phyloP scores from a whole-genome alignment of 352 stramenopile genomes.

The Pythium volutum region DNA sequence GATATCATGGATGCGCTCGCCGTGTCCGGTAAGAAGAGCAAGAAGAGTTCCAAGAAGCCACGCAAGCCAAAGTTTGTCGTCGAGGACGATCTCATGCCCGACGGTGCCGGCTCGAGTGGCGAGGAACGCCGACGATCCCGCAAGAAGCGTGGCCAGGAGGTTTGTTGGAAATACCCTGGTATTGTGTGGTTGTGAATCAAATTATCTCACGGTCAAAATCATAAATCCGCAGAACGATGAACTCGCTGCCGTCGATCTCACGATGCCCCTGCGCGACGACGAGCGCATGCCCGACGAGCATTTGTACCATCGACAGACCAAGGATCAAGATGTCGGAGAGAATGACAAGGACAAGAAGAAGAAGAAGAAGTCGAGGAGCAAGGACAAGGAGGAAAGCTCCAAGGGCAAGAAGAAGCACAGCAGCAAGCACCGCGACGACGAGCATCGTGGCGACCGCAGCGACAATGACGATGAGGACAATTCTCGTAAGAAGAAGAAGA shows the following conservation, averaged over 20 bases:
- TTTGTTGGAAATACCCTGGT: slow-evolving; percentile 6
- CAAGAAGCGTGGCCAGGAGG: slow-evolving; percentile 27
- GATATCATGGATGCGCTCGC: slow-evolving; percentile 81
- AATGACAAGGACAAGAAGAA: slow-evolving; percentile 35
- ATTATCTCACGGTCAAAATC: no score
- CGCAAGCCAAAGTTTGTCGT: slow-evolving; percentile 53
- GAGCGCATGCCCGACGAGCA: slow-evolving; percentile 79
- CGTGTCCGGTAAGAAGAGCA: slow-evolving; percentile 47
- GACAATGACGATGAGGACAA: slow-evolving; percentile 32
- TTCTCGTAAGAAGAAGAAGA: slow-evolving; percentile 37
- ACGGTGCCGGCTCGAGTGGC: slow-evolving; percentile 65
- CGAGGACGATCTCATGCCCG: slow-evolving; percentile 77
- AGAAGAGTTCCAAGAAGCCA: slow-evolving; percentile 35
- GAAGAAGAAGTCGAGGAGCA: slow-evolving; percentile 65
- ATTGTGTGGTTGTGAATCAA: no score
- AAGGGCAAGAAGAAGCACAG: slow-evolving; percentile 46
- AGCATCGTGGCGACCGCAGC: slow-evolving; percentile 31
- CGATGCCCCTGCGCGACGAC: slow-evolving; percentile 66
- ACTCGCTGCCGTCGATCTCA: slow-evolving; percentile 74
- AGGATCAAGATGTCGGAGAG: slow-evolving; percentile 24
- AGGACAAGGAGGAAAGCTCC: slow-evolving; percentile 25
- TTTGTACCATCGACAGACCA: slow-evolving; percentile 70
- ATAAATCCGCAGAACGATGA: slow-evolving; percentile 65
- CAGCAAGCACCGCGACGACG: slow-evolving; percentile 26
- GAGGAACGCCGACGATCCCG: slow-evolving; percentile 51